Conservation (phyloP, 2,329 filamentous ascomycete species). For the Cadophora sp. region DNA sequence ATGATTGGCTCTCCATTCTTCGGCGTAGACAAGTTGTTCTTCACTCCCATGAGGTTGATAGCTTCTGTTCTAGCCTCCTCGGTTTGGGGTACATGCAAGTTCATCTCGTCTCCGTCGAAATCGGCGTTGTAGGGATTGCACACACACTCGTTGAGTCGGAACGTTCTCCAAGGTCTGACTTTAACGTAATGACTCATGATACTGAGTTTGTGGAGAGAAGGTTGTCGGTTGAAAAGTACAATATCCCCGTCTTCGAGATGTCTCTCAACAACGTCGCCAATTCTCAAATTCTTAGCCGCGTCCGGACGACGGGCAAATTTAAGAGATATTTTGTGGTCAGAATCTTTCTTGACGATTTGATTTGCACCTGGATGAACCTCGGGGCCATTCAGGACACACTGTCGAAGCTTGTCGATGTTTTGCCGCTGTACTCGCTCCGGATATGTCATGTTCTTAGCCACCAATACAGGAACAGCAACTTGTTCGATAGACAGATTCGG, state of each 20-base stretch:
- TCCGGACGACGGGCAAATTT: slow-evolving; percentile 75
- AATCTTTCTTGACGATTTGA: slow-evolving; percentile 74
- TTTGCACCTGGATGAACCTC: slow-evolving; percentile 89
- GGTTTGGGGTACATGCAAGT: slow-evolving; percentile 95
- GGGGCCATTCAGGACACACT: slow-evolving; percentile 77
- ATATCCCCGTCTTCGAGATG: slow-evolving; percentile 96
- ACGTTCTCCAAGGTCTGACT: slow-evolving; percentile 92
- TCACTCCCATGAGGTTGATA: slow-evolving; percentile 96
- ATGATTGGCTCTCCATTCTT: slow-evolving; percentile 99
- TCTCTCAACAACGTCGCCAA: slow-evolving; percentile 90
- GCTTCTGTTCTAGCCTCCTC: slow-evolving; percentile 96
- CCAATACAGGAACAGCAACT: slow-evolving; percentile 87
- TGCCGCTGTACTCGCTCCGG: slow-evolving; percentile 86
- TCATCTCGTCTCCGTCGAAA: slow-evolving; percentile 99
- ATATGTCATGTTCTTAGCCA: slow-evolving; percentile 97
- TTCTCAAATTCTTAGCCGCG: slow-evolving; percentile 75
- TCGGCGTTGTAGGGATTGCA: slow-evolving; percentile 98
- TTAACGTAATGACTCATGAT: slow-evolving; percentile 97
- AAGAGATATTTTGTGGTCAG: slow-evolving; percentile 73
- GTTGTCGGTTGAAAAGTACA: slow-evolving; percentile 97
- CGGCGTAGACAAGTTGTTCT: slow-evolving; percentile 92
- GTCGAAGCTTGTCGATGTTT: slow-evolving; percentile 82
- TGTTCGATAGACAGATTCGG: slow-evolving; percentile 93
- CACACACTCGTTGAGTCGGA: slow-evolving; percentile 96
- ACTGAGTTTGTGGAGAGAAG: slow-evolving; percentile 96